Base-by-base conservation (phyloP, 1,139 yeast species). In the Waltiozyma sp. region DNA sequence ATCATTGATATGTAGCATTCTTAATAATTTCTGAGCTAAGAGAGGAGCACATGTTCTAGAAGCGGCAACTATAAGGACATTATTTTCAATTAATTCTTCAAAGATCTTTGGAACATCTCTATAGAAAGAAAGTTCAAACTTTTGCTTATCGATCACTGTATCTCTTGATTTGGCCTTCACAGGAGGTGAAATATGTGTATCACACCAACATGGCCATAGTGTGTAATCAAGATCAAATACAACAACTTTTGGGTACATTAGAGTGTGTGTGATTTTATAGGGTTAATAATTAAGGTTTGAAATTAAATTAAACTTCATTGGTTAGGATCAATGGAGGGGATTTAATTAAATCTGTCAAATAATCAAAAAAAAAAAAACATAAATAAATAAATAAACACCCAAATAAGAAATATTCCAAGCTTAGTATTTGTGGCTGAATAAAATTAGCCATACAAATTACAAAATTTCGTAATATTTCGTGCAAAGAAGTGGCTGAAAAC, bases 171-270 rank as follows among this genome's bases (percentile, higher is more conserved):
- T 40, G 19, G 62, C 48, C 33, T 60, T 63, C 28, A 77, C 45
- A 0, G 83, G 91, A n/a, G 75, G 65, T 2, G 67, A 60, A 15
- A 83, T 69, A 56, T 83, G 91, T 0, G 87, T 81, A 54, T 83
- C 80, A 49, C 79, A 73, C 79, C 79, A 74, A 43, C 72, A 68
- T 58, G 83, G 89, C 93, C 91, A 83, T 38, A 83, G 62, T 0
- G 93, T 83, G 54, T 79, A 83, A 58, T 83, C 93, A 39, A 83
- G 63, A 53, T 83, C 93, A 58, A 83, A 80, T 1, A 82, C 88
- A 5, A 81, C 76, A 1, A 75, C 80, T 47, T 66, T 67, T 0
- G 87, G 86, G 49, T 73, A 71, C 34, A 31, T 31, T n/a, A n/a
- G n/a, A n/a, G n/a, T n/a, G n/a, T n/a, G n/a, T n/a, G n/a, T n/a